Evolutionary conservation across 2,329 filamentous ascomycete species (phyloP).

Genomic region (Atkinsonella hypoxylon): DNA sequence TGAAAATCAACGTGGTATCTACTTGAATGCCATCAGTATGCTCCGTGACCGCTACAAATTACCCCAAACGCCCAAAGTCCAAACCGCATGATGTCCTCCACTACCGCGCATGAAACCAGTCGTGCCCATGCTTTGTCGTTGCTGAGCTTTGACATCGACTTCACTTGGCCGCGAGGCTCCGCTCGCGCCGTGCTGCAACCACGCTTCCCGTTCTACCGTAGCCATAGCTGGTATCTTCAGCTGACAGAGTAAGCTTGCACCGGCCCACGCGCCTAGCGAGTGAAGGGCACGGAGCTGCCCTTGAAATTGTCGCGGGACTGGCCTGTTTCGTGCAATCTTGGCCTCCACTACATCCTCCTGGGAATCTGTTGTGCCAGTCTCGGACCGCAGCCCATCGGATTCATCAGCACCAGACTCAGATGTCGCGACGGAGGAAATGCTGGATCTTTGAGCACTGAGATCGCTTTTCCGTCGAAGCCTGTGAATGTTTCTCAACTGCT

Average conservation of each 20-base stretch:
- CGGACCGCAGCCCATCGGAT: constrained; percentile 10
- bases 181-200: constrained; percentile 52
- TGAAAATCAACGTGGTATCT: constrained; percentile 1
- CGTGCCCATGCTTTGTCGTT: constrained; percentile 53
- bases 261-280: constrained; percentile 61
- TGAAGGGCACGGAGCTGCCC: constrained; percentile 55
- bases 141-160: constrained; percentile 43
- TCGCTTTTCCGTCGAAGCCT: constrained; percentile 23
- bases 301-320: constrained; percentile 31
- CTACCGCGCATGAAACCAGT: constrained; percentile 31
- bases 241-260: constrained; percentile 57
- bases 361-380: constrained; percentile 13
- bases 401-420: constrained; percentile 15
- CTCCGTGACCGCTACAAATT: constrained; percentile 24
- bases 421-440: constrained; percentile 12
- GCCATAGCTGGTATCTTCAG: constrained; percentile 58
- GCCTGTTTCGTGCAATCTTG: constrained; percentile 23
- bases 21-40: background rate
- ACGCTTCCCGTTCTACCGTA: constrained; percentile 59
- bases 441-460: constrained; percentile 8
- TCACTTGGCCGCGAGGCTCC: constrained; percentile 50
- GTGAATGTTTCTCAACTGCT: constrained; percentile 35
- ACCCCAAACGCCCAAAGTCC: constrained; percentile 54
- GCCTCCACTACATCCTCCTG: constrained; percentile 23
- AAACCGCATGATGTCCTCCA: constrained; percentile 33